Base-by-base conservation (phyloP, 208 protist genomes). In the Crithidia bombi region DNA sequence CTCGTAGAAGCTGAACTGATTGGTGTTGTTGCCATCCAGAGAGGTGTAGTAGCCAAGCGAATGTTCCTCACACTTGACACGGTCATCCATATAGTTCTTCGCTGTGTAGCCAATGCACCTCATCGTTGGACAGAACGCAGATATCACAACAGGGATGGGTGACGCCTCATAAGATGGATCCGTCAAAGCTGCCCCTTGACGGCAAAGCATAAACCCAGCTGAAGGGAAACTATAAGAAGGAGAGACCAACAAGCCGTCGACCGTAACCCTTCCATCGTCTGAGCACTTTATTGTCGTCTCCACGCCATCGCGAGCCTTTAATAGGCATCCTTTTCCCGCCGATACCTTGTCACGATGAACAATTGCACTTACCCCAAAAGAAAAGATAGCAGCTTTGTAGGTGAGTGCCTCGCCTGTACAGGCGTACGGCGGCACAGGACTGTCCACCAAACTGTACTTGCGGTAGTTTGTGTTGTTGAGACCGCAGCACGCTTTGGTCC, bases 1-100 rank as follows among this genome's bases (percentile, higher is more conserved):
- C n/a, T 75, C 70, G 14, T 69, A 75, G 14, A 32, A 75, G 61
- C 62, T 75, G 35, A 75, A 75, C 55, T 75, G 70, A 44, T 65
- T 75, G 6, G 43, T 65, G 70, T 75, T 75, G 70, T 75, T 75
- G 11, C 63, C 62, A 59, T 65, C 54, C 7, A 41, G 21, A 17
- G 70, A 75, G 12, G 62, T 69, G 52, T 69, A 75, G 35, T 47
- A 69, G 44, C 70, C 70, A 2, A 75, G 54, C 3, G 70, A 41
- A 21, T 64, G 43, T 14, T 55, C 43, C 0, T 26, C 1, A 36
- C 70, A 75, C 7, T 15, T 25, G 11, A 57, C 4, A 5, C 70
- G 56, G 23, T 75, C 70, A 17, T 38, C 38, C 61, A 65, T 58
- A 55, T 75, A 69, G 35, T 75, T 75, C 21, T 33, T 41, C 2